Conservation (phyloP, 352 stramenopile species). For the Globisporangium ultimum region DNA sequence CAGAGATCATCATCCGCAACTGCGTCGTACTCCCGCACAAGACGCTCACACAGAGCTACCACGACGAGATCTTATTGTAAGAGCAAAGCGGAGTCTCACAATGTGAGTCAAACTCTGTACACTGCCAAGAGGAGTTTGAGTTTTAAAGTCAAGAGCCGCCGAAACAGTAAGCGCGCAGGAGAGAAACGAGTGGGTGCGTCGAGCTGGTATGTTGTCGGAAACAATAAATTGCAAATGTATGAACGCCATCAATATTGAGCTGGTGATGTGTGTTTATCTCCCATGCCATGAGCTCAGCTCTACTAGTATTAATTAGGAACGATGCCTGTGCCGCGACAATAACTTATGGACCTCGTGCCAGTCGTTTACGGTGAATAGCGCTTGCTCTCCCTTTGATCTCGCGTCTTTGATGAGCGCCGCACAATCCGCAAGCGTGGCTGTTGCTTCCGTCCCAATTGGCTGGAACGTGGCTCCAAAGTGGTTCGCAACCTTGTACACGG, state of each 20-base stretch:
- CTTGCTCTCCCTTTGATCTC: not conserved
- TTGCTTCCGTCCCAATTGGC: slow-evolving; percentile 15
- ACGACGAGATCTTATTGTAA: slow-evolving; percentile 89
- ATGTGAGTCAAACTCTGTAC: too few relatives aligned
- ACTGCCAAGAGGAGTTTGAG: too few relatives aligned
- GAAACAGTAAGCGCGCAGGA: too few relatives aligned
- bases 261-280: too few relatives aligned
- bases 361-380: slow-evolving; percentile 24
- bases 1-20: slow-evolving; percentile 88
- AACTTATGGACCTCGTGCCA: slow-evolving; percentile 23
- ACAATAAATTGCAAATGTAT: too few relatives aligned
- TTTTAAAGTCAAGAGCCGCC: too few relatives aligned
- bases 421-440: slow-evolving; percentile 18
- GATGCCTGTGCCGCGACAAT: not conserved
- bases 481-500: slow-evolving; percentile 21
- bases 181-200: too few relatives aligned
- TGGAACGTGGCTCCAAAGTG: slow-evolving; percentile 31
- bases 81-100: not conserved
- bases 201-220: too few relatives aligned
- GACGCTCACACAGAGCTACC: slow-evolving; percentile 84
- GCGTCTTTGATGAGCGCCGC: not conserved
- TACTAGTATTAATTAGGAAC: too few relatives aligned
- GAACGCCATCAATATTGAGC: not conserved
- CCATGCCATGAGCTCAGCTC: too few relatives aligned
- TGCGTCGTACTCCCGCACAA: slow-evolving; percentile 88